Evolutionary conservation across 805 yeast species (phyloP), one percentile per base, ranked within the genome.

Genomic region (Huiozyma sinensis): DNA sequence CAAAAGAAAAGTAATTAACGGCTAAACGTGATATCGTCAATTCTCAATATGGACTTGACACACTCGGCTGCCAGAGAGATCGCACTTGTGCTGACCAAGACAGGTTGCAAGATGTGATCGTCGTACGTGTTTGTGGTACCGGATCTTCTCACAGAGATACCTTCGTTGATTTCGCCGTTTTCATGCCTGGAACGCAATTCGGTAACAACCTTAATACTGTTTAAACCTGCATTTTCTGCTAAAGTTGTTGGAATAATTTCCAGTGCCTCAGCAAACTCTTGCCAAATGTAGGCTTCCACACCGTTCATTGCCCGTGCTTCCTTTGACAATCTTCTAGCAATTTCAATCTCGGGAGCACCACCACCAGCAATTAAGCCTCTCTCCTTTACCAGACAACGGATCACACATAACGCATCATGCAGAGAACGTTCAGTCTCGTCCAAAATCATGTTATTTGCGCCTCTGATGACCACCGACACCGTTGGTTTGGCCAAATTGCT

Each of bases 351-450:
- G 39, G 97, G 95, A 6, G 98, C 97, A 56, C 97, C 98, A 50
- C 98, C 99, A 56, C 99, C 99, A 10, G 97, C 96, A 67, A 92
- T 88, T 60, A 83, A 62, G 31, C 95, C 95, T 58, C 76, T 82
- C 62, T 85, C 87, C 60, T 87, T 86, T 28, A 88, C 95, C 44
- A 87, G 71, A 67, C 95, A 87, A 59, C 95, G 77, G 45, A 88
- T 74, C 28, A 90, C 98, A 74, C 99, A 92, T 46, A 92, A 73
- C 0, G 98, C 97, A 66, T 92, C 99, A 59, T 92, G 99, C 50
- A 92, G 70, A 3, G 97, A 89, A 67, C 99, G 81, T 63, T 92
- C 99, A 34, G 97, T 80, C 69, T 92, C 99, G 66, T 92, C 98
- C 46, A 92, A 70, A 42, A 90, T 81, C 68, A 87, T 76, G 50